These are phyloP conservation scores for Coemansia sp. DNA, from an alignment of 192 early-diverging fungal genomes.

Conservation along the genomic window DNA sequence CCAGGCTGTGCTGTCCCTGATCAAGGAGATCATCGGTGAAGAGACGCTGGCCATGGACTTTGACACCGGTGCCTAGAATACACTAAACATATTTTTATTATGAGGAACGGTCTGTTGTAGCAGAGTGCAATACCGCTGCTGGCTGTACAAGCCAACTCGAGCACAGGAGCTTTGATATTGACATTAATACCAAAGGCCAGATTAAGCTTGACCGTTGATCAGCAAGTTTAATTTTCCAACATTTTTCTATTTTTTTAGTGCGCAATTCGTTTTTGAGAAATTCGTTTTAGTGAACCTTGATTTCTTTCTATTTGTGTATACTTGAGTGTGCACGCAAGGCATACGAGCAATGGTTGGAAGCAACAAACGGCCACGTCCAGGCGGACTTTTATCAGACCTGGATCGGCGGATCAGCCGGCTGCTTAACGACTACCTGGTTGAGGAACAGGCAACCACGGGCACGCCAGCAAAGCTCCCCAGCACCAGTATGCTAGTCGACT, in stretches of 20 bases:
- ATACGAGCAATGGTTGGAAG: slow-evolving; percentile 23
- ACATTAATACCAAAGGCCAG: too few species aligned
- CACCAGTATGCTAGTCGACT: slow-evolving; percentile 24
- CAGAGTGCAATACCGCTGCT: too few species aligned
- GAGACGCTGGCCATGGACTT: slow-evolving; percentile 38
- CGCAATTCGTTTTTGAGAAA: too few species aligned
- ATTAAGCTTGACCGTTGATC: too few species aligned
- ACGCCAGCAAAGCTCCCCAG: slow-evolving; percentile 18
- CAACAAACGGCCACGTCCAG: slow-evolving; percentile 34
- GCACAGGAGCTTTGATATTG: too few species aligned
- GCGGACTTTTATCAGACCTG: slow-evolving; percentile 25
- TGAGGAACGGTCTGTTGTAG: too few species aligned
- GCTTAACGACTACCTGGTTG: slow-evolving; percentile 20
- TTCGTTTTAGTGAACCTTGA: too few species aligned
- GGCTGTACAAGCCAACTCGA: too few species aligned
- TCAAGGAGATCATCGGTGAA: slow-evolving; percentile 29
- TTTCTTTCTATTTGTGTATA: too few species aligned
- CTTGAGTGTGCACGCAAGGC: not conserved
- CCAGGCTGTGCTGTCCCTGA: slow-evolving; percentile 27
- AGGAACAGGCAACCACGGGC: slow-evolving; percentile 18
- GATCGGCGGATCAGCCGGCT: slow-evolving; percentile 28
- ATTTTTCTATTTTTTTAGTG: too few species aligned
- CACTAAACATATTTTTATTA: too few species aligned
- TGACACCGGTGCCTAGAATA: not conserved
- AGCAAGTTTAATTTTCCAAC: too few species aligned